Base-by-base conservation (phyloP, 257 asterid genomes). In the Gynochthodes officinalis region DNA sequence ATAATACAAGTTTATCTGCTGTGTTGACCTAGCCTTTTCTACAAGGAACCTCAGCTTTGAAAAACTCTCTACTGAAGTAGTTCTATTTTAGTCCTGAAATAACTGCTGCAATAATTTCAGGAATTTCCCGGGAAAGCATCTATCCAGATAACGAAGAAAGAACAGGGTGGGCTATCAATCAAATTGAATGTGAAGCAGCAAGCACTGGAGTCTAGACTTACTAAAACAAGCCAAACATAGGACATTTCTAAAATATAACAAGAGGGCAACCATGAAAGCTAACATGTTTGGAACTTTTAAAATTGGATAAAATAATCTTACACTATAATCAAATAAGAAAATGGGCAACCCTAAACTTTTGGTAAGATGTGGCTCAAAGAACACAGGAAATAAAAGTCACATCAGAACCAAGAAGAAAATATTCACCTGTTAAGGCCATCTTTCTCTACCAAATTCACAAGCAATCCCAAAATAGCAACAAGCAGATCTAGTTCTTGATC, bases 371-470 rank as follows among this genome's bases (percentile, higher is more conserved):
- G 42, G 16, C 43, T 27, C 7, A 2, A 23, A 21, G 28, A 52
- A 61, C 5, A 18, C 4, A 48, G 40, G 19, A 59, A 75, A 9
- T 21, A 5, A 28, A 40, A 44, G 23, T 12, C 5, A 1, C 33
- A 55, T 23, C 14, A 6, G 25, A 44, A 19, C 21, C 54, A 35
- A 14, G 42, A 39, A 62, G 8, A 19, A n/a, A 66, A 69, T 3
- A 65, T 60, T 62, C 70, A 90, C 96, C 96, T 86, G 76, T 86
- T 90, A 67, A 71, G 59, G 40, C 85, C 82, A 69, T 88, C 95
- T 82, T 90, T 90, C 84, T 90, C 96, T 30, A 90, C 95, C 84
- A 90, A 81, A 83, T 90, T 90, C 80, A 90, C 96, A 72, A 90
- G 95, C 80, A 90, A 82, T n/a, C 96, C 96, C 80, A 90, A 70